A percentile compares a stretch with the other conserved stretches of the same genome.
phyloP scores from a whole-genome alignment of 2,329 filamentous ascomycete genomes.

The Verticillium tricorpus region DNA sequence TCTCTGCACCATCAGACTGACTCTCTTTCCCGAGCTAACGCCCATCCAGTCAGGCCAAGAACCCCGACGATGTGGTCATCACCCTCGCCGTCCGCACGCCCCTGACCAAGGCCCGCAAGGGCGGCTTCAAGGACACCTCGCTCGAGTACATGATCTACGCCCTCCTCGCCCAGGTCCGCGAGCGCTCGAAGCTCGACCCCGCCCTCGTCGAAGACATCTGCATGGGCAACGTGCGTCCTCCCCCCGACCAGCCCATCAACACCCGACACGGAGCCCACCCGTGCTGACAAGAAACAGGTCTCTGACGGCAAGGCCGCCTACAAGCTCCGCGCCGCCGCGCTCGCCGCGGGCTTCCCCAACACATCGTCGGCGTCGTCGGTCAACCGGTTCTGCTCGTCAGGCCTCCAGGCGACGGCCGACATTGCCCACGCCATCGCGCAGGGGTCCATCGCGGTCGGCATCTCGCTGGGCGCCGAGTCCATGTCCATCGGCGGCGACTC shows the following conservation, averaged over 20 bases:
- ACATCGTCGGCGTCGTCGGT: conserved; percentile 76
- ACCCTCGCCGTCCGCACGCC: conserved; percentile 88
- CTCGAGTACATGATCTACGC: conserved; percentile 85
- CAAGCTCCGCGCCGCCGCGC: conserved; percentile 81
- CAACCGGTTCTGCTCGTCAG: conserved; percentile 97
- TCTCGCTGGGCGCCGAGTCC: conserved; percentile 83
- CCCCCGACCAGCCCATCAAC: conserved; percentile 33
- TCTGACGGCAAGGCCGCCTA: conserved; percentile 83
- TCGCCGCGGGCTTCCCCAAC: conserved; percentile 91
- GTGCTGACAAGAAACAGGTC: conserved; percentile 52
- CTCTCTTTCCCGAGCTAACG: conserved; percentile 10
- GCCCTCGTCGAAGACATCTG: conserved; percentile 83
- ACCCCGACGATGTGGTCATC: conserved; percentile 94
- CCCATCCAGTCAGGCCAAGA: conserved; percentile 71
- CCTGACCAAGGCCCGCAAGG: conserved; percentile 82
- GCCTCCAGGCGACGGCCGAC: conserved; percentile 90
- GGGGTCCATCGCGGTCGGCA: conserved; percentile 79
- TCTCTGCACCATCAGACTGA: conserved; percentile 1
- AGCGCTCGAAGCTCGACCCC: conserved; percentile 73
- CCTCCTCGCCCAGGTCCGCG: conserved; percentile 69
- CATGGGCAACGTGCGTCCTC: conserved; percentile 66
- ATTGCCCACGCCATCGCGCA: conserved; percentile 82
- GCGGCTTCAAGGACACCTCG: conserved; percentile 89
- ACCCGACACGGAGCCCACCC: not conserved
- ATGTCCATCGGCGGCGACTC: conserved; percentile 75